Conservation (phyloP, 306 rosid species). For the Urtica urens region DNA sequence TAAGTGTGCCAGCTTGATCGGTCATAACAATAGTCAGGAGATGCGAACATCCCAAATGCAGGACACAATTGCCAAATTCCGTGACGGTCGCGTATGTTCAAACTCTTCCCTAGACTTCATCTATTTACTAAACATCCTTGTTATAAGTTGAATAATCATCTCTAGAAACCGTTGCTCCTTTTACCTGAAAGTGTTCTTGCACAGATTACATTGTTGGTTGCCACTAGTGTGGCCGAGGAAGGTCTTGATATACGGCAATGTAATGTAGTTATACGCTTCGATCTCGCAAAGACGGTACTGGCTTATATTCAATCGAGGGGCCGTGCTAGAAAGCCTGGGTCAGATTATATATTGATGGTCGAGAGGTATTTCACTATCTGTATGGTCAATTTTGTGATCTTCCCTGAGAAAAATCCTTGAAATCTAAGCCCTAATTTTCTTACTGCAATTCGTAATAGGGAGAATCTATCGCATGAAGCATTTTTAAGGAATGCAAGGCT, state of each 20-base stretch:
- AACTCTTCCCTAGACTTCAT: slow-evolving; percentile 7
- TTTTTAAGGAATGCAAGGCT: slow-evolving; percentile 90
- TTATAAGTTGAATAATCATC: slow-evolving; percentile 5
- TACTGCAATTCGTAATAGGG: slow-evolving; percentile 30
- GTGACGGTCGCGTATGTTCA: slow-evolving; percentile 84
- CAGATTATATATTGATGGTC: slow-evolving; percentile 94
- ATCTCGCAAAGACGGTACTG: slow-evolving; percentile 95
- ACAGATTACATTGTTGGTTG: slow-evolving; percentile 87
- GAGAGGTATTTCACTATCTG: slow-evolving; percentile 57
- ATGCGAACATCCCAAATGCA: slow-evolving; percentile 95
- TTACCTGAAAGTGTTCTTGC: slow-evolving; percentile 13
- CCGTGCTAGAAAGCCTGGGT: slow-evolving; percentile 99
- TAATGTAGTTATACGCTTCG: slow-evolving; percentile 98
- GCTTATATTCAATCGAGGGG: slow-evolving; percentile 99
- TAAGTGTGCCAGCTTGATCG: slow-evolving; percentile 86
- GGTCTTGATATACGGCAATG: slow-evolving; percentile 99
- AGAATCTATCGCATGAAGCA: slow-evolving; percentile 87
- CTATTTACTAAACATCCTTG: too few relatives aligned
- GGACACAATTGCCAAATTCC: slow-evolving; percentile 88
- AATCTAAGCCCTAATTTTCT: background rate
- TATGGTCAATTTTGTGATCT: slow-evolving; percentile 2
- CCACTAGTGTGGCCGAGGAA: slow-evolving; percentile 99
- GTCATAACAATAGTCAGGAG: slow-evolving; percentile 98
- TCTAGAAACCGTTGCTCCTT: slow-evolving; percentile 9
- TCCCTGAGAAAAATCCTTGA: background rate